These are phyloP conservation scores for Notholithocarpus densiflorus DNA, from an alignment of 306 rosid species.

Conservation along the genomic window DNA sequence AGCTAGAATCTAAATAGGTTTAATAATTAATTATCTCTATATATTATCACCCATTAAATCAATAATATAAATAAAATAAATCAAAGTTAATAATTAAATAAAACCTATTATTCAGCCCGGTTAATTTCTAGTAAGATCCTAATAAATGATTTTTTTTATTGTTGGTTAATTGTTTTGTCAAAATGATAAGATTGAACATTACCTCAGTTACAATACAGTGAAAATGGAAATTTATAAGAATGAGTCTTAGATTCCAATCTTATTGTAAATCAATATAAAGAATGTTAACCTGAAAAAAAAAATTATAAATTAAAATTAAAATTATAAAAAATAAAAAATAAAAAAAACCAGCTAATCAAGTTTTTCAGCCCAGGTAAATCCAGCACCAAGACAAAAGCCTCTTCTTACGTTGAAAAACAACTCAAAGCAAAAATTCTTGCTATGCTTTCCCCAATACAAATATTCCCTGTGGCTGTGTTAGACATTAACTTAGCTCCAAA, in stretches of 20 bases:
- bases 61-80: too few species aligned
- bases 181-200: not conserved
- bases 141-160: not conserved
- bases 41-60: too few species aligned
- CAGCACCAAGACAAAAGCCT: not conserved
- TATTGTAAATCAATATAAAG: not conserved
- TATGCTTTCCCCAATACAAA: constrained; percentile 15
- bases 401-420: not conserved
- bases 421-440: not conserved
- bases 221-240: not conserved
- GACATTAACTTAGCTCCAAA: constrained; percentile 5
- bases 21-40: too few species aligned
- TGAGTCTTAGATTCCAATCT: too few species aligned
- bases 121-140: not conserved
- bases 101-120: too few species aligned
- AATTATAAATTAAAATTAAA: too few species aligned
- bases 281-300: not conserved
- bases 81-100: too few species aligned
- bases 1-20: too few species aligned
- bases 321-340: not conserved
- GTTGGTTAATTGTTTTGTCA: not conserved
- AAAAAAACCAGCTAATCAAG: not conserved
- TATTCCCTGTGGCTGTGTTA: not conserved
- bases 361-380: not conserved
- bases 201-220: not conserved